Base-by-base conservation (phyloP, 805 yeast genomes). In the Wickerhamiella azymoides region DNA sequence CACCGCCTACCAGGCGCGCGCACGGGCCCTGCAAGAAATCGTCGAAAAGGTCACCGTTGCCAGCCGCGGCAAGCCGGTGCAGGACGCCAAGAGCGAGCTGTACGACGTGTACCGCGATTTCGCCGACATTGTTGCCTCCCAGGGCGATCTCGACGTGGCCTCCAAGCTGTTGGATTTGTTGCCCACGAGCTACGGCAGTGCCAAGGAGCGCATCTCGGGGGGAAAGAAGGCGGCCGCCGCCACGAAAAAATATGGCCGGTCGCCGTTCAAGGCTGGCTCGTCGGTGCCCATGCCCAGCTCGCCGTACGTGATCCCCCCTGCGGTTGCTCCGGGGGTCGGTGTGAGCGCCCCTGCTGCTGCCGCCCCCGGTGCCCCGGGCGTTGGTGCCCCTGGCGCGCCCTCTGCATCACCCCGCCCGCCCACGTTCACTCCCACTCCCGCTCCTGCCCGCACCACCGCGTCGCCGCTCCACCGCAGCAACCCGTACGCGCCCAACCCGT, bases 101-200 rank as follows among this genome's bases (percentile, higher is more conserved):
- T 73, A 78, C 54, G 68, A 69, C 33, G 79, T 80, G 2, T 76
- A 84, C 50, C 69, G 84, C 52, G 97, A 92, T 62, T 92, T 82
- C 62, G 79, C 93, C 39, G 78, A 76, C 52, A 67, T 81, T 49
- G 77, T 86, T 47, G 80, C 94, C 3, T 77, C 85, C 24, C 77
- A 72, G 57, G 97, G 96, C 24, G 77, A 83, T 52, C 79, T 84
- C 54, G 93, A 80, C 9, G 67, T 89, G 53, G 96, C 97, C 1
- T 72, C 69, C 48, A 74, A 71, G 52, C 76, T 83, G 53, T 70
- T 89, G 58, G 68, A 69, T 39, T 68, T 80, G 49, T 68, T 92
- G 56, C 94, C 97, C 10, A 76, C 73, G 39, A 76, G 76, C 45
- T 76, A 79, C 54, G 55, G 63, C 3, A 60, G 73, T 37, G 96